phyloP scores from a whole-genome alignment of 495 filamentous ascomycete genomes.

The Astrocystis sublimbata region DNA sequence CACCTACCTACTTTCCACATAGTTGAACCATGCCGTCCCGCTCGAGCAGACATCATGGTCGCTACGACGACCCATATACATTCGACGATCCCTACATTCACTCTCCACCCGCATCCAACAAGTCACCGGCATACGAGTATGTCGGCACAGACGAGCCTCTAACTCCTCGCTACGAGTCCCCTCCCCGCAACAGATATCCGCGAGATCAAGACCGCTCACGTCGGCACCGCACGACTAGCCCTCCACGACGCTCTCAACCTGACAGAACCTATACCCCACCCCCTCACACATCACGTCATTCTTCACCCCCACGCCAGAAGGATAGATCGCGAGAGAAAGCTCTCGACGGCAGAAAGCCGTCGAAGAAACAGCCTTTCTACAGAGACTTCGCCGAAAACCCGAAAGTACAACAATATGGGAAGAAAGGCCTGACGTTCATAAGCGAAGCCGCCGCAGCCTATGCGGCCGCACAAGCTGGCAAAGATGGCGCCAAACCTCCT shows the following conservation, averaged over 20 bases:
- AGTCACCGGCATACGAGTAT: conserved; percentile 27
- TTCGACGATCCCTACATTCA: conserved; percentile 34
- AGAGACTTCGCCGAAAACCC: conserved; percentile 18
- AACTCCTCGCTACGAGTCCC: conserved; percentile 5
- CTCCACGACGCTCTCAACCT: conserved; percentile 25
- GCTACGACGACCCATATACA: conserved; percentile 30
- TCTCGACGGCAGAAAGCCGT: conserved; percentile 4
- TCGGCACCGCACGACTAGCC: conserved; percentile 29
- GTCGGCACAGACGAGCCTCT: conserved; percentile 30
- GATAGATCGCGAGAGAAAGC: not conserved
- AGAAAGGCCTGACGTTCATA: conserved; percentile 29
- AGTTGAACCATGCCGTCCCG: conserved; percentile 33
- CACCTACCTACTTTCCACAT: no score
- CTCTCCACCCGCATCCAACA: conserved; percentile 22
- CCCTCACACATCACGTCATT: conserved; percentile 18
- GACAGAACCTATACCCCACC: conserved; percentile 18
- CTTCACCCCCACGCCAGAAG: conserved; percentile 18
- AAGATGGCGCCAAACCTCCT: conserved; percentile 5
- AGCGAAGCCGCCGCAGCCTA: conserved; percentile 32
- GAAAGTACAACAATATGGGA: conserved; percentile 27
- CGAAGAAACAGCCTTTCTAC: conserved; percentile 18
- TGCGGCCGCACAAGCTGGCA: conserved; percentile 25
- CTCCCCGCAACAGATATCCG: conserved; percentile 10
- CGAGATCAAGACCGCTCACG: conserved; percentile 17
- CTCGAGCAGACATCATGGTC: conserved; percentile 26